phyloP scores from a whole-genome alignment of 768 basidiomycete genomes.

The Serpula lacrymans region DNA sequence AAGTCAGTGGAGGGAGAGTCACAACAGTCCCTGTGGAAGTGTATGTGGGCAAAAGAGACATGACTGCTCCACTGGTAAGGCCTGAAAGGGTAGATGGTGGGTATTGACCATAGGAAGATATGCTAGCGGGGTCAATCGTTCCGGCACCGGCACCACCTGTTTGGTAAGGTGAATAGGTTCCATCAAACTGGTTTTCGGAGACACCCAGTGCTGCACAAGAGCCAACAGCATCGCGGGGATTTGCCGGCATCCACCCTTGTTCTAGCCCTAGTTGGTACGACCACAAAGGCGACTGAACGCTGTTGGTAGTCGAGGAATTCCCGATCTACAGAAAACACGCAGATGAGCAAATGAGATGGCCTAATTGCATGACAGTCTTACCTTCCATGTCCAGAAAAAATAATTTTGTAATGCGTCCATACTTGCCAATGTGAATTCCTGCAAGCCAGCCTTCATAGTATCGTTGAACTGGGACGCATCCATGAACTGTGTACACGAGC shows the following conservation, averaged over 20 bases:
- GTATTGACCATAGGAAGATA: constrained; percentile 45
- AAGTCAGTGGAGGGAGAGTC: constrained; percentile 54
- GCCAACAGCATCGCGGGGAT: constrained; percentile 68
- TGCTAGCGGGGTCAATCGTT: constrained; percentile 40
- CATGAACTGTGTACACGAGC: constrained; percentile 39
- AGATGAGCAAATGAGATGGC: neutral
- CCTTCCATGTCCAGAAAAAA: constrained; percentile 84
- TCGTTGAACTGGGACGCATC: constrained; percentile 53
- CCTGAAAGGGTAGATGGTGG: constrained; percentile 51
- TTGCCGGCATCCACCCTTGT: constrained; percentile 74
- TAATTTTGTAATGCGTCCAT: constrained; percentile 69
- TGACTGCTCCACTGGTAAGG: constrained; percentile 34
- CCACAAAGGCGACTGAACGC: constrained; percentile 58
- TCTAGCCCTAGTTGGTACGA: constrained; percentile 67
- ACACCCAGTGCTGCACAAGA: constrained; percentile 57
- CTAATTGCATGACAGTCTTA: constrained; percentile 15
- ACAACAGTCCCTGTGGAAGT: constrained; percentile 56
- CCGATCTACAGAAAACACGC: constrained; percentile 44
- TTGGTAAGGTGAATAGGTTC: constrained; percentile 58
- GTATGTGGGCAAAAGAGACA: constrained; percentile 53
- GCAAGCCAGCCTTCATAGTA: constrained; percentile 48
- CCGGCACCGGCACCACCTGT: constrained; percentile 62
- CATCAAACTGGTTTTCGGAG: constrained; percentile 41
- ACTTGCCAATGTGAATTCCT: constrained; percentile 47
- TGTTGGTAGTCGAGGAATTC: constrained; percentile 47